Conservation (phyloP, 331 rosid species). For the Cucumis variabilis region DNA sequence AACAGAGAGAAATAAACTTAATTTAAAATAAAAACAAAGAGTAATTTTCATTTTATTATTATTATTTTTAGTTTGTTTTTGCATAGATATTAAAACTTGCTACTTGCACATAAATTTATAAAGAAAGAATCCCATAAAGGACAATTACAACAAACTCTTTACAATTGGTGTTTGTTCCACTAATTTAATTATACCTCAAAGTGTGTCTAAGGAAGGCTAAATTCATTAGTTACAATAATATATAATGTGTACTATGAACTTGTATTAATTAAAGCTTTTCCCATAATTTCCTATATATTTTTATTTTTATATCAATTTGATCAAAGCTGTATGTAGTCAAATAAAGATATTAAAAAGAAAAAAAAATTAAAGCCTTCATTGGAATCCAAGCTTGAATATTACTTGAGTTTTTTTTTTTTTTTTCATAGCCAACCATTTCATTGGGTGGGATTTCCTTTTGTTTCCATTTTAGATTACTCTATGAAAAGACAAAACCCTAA, state of each 20-base stretch:
- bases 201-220: neutral
- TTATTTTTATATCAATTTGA: neutral
- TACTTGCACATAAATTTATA: neutral
- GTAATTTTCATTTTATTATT: no score
- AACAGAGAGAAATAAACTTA: no score
- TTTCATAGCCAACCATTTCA: neutral
- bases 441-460: neutral
- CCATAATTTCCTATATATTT: neutral
- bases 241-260: neutral
- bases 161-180: conserved; percentile 13
- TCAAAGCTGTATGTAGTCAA: neutral
- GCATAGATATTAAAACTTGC: neutral
- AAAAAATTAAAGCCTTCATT: neutral
- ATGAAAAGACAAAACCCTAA: neutral
- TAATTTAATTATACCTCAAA: neutral
- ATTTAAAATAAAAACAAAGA: no score
- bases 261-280: neutral
- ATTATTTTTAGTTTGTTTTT: no score
- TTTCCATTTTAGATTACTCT: neutral
- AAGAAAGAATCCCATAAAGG: conserved; percentile 4
- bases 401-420: neutral
- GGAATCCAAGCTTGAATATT: neutral
- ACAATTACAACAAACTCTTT: neutral
- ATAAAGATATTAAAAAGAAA: neutral
- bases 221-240: neutral